These are phyloP conservation scores for Aspergillus aculeatinus DNA, from an alignment of 2,329 filamentous ascomycete species.

Conservation along the genomic window DNA sequence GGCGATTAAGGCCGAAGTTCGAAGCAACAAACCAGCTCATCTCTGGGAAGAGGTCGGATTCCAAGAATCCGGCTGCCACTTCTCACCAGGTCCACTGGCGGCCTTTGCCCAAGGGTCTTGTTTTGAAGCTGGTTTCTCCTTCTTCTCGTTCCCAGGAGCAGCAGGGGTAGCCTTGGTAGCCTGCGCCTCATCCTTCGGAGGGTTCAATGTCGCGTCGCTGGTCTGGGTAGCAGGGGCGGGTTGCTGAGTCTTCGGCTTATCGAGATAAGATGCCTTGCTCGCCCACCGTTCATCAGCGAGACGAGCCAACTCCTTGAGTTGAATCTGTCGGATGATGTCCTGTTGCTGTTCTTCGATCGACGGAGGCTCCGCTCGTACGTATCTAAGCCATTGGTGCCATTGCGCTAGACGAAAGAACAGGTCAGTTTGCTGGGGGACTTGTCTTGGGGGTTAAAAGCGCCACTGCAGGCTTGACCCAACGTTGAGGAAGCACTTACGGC, in stretches of 20 bases:
- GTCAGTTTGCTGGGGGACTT: slow-evolving; percentile 15
- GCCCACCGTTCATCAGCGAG: slow-evolving; percentile 63
- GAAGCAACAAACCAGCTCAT: slow-evolving; percentile 20
- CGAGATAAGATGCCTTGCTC: slow-evolving; percentile 58
- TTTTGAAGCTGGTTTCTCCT: slow-evolving; percentile 10
- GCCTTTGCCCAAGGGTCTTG: slow-evolving; percentile 60
- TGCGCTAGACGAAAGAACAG: slow-evolving; percentile 50
- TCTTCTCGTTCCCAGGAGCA: neutral
- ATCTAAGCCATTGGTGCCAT: slow-evolving; percentile 69
- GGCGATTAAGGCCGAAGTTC: neutral
- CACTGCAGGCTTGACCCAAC: neutral
- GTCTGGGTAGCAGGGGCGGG: slow-evolving; percentile 47
- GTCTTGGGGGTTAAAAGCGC: neutral
- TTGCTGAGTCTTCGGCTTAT: slow-evolving; percentile 54
- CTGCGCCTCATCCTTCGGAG: slow-evolving; percentile 6
- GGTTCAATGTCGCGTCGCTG: slow-evolving; percentile 42
- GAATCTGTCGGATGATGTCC: slow-evolving; percentile 57
- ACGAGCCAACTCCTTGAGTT: slow-evolving; percentile 59
- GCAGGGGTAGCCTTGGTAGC: neutral
- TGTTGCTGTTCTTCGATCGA: slow-evolving; percentile 58
- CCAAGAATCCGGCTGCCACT: slow-evolving; percentile 69
- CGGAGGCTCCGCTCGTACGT: slow-evolving; percentile 58
- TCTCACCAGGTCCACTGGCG: slow-evolving; percentile 58
- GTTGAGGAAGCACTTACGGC: slow-evolving; percentile 44
- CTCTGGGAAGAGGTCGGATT: slow-evolving; percentile 47